Conservation (phyloP, 1,284 basidiomycete species). For the Marasmius oreades region DNA sequence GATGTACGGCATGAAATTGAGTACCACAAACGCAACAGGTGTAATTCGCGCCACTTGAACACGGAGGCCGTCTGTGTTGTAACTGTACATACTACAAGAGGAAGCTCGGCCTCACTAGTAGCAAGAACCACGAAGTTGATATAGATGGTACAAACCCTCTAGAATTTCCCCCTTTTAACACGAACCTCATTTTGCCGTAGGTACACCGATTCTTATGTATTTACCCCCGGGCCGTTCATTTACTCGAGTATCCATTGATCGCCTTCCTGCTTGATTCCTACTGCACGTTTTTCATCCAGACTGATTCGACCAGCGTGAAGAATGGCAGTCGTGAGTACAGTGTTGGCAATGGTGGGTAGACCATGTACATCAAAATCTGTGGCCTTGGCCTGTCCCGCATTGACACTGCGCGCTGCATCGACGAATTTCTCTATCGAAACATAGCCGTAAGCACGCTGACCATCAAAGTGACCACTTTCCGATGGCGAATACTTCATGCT, state of each 20-base stretch:
- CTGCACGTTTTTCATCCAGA: conserved; percentile 82
- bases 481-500: conserved; percentile 94
- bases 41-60: too few species aligned
- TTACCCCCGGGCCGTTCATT: conserved; percentile 11
- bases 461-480: conserved; percentile 88
- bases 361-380: conserved; percentile 77
- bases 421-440: conserved; percentile 92
- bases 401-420: conserved; percentile 75
- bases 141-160: not conserved
- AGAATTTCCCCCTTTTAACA: not conserved
- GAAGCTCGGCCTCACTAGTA: too few species aligned
- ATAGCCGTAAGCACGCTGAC: conserved; percentile 89
- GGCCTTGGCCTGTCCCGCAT: conserved; percentile 62
- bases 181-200: not conserved
- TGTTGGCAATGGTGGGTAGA: conserved; percentile 85
- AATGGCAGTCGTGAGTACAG: conserved; percentile 88
- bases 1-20: too few species aligned
- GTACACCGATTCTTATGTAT: not conserved
- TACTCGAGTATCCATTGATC: conserved; percentile 72
- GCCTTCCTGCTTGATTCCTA: conserved; percentile 68
- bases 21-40: too few species aligned
- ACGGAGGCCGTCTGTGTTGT: too few species aligned
- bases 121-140: too few species aligned
- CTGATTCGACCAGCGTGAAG: conserved; percentile 87
- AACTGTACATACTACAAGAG: too few species aligned